Conservation (phyloP, 306 rosid genomes). For the Pueraria montana region DNA sequence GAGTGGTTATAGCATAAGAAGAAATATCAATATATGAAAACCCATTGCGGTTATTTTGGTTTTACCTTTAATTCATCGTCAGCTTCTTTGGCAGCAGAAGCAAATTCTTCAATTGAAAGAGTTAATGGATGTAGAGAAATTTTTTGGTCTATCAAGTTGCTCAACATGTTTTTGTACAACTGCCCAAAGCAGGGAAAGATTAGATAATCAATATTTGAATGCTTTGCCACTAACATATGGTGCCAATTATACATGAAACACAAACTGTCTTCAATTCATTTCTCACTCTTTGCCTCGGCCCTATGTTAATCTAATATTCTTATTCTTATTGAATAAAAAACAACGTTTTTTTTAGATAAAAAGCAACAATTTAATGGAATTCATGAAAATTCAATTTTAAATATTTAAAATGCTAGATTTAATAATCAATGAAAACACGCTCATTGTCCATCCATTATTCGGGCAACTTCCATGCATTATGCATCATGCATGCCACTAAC, state of each 20-base stretch:
- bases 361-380: background rate
- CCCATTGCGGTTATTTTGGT: background rate
- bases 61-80: constrained; percentile 75
- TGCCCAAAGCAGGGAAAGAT: constrained; percentile 50
- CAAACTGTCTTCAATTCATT: background rate
- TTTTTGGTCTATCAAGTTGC: constrained; percentile 59
- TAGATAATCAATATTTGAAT: constrained; percentile 16
- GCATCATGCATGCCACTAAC: background rate
- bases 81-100: constrained; percentile 72
- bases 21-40: background rate
- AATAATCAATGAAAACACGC: background rate
- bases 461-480: background rate
- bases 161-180: constrained; percentile 65
- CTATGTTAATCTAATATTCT: constrained; percentile 7
- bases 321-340: constrained; percentile 22
- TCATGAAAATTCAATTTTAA: background rate
- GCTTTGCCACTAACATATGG: background rate
- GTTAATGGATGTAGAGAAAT: constrained; percentile 66
- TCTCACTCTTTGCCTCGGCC: background rate
- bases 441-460: background rate
- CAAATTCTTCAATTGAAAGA: constrained; percentile 74
- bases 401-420: background rate
- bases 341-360: background rate
- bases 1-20: constrained; percentile 7
- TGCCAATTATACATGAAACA: background rate